Evolutionary conservation across 1,139 yeast species (phyloP), one percentile per base, ranked within the genome.

Genomic region (Zygoascus hellenicus): DNA sequence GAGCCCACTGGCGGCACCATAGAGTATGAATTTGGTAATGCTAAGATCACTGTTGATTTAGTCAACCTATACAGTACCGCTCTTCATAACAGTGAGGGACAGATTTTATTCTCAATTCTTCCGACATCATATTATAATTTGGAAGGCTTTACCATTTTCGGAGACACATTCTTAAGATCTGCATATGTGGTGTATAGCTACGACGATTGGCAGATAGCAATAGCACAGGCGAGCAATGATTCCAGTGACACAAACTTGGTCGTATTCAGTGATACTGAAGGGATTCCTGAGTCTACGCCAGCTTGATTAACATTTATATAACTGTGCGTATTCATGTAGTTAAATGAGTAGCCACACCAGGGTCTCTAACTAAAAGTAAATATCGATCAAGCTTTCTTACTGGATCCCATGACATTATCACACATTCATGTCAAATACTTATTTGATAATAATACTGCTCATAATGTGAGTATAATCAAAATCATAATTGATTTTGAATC

Each of bases 151-250:
- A 36, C 17, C 15, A 70, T 75, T 11, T 61, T 84, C 17, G 95
- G 95, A 39, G 92, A 83, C 62, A 74, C 79, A 36, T 78, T 85
- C 64, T 66, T 86, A 57, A 71, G 83, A 51, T 70, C 75, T 48
- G 86, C 83, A 7, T 85, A 85, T 60, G 75, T 80, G 46, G 92
- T 85, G 39, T 84, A 76, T 55, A 86, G 85, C 63, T 66, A 83
- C 53, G 88, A 82, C 19, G 76, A 75, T 52, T 63, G 66, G 44
- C 77, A 79, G 57, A 69, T 85, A 29, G 77, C 83, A 0, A 51
- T 89, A 44, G 96, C 92, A 1, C 85, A 77, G 56, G 82, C 81
- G 4, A 44, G 38, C 10, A 50, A 44, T 39, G 7, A 7, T 22
- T 51, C 48, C n/a, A 50, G 47, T 10, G 35, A 53, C 16, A 60